Evolutionary conservation across 2,329 filamentous ascomycete species (phyloP).

Genomic region (Sarocladiaceae sp.): DNA sequence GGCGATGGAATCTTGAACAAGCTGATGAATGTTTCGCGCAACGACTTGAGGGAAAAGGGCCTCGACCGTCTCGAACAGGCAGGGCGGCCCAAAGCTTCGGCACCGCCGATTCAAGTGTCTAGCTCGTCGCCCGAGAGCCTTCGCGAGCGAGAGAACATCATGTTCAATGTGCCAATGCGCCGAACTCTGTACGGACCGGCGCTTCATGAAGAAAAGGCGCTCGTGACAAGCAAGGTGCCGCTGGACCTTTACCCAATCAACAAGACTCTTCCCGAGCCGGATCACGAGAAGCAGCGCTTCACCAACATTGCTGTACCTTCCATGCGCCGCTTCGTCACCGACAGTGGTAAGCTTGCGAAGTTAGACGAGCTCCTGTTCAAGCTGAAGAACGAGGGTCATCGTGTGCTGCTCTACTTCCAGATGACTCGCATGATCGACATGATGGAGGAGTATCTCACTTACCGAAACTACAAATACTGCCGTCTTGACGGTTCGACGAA

Average conservation of each 20-base stretch:
- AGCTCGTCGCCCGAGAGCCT: conserved; percentile 62
- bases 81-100: conserved; percentile 68
- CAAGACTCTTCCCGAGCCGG: conserved; percentile 68
- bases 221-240: conserved; percentile 69
- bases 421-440: conserved; percentile 99
- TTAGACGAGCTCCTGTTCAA: conserved; percentile 81
- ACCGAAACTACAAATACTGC: conserved; percentile 98
- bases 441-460: conserved; percentile 98
- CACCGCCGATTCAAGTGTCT: conserved; percentile 77
- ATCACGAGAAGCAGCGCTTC: conserved; percentile 75
- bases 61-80: conserved; percentile 76
- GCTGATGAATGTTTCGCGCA: conserved; percentile 71
- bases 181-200: conserved; percentile 65
- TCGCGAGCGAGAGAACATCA: conserved; percentile 61
- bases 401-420: conserved; percentile 97
- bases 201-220: conserved; percentile 60
- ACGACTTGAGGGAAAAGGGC: conserved; percentile 61
- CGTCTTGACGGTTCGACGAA: conserved; percentile 95
- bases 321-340: conserved; percentile 95
- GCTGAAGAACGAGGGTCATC: conserved; percentile 87
- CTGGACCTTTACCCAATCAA: conserved; percentile 55
- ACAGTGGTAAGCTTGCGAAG: conserved; percentile 91
- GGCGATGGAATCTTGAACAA: conserved; percentile 64
- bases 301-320: conserved; percentile 90
- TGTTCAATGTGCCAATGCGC: conserved; percentile 76